Evolutionary conservation across 768 basidiomycete species (phyloP), one percentile per base, ranked within the genome.

Genomic region (Russula dissimulans): DNA sequence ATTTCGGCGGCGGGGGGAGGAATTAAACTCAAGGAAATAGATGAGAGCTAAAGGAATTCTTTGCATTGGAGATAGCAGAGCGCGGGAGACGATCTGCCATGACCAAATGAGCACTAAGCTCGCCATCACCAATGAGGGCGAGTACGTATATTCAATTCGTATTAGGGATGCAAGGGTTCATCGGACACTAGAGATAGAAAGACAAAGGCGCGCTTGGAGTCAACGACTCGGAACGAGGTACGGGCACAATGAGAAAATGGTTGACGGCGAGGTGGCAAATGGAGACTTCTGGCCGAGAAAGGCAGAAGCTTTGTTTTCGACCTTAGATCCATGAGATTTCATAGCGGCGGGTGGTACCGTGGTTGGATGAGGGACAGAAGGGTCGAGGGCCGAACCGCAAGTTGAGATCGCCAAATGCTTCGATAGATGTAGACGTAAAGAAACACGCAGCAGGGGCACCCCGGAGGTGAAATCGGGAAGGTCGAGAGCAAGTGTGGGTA

Each of bases 381-480:
- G 41, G 55, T 57, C 56, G 50, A 46, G 61, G 48, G 51, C 56
- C 36, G 56, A 62, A 42, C 36, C 46, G 14, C 56, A n/a, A 48
- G 56, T 41, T 57, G 44, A 62, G 61, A 62, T 62, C 56, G 56
- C 43, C 61, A 56, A 57, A 36, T 48, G 56, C 51, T 62, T 62
- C 61, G 45, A 62, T 54, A n/a, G 51, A 48, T 45, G 60, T 52
- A 52, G 44, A 62, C 61, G 61, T 62, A 62, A 62, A 53, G 45
- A 62, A 62, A 57, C 56, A 62, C 51, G 61, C 60, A 11, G 51
- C 51, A 62, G 45, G 51, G 48, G 44, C 60, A n/a, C 50, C 58
- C 60, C 56, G 56, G 45, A 57, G 36, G 54, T 34, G 55, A 61
- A 49, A 61, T 61, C 49, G 60, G 59, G 55, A 61, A 61, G 49